Evolutionary conservation across 441 rosid genomes (phyloP).

Genomic region (Geranium incanum): DNA sequence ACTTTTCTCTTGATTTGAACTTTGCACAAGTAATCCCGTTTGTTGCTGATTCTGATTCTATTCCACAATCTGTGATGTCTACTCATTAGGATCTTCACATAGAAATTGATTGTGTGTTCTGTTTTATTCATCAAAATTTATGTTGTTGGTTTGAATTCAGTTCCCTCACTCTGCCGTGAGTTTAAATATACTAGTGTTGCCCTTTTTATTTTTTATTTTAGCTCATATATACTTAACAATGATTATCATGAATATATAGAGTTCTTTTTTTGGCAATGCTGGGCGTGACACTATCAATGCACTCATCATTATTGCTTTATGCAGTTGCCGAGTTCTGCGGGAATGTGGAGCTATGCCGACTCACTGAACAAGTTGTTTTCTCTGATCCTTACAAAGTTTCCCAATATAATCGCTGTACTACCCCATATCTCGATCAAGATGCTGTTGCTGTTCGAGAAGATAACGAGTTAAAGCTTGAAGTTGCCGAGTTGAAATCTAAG

Average conservation of each 20-base stretch:
- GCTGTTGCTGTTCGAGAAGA: slow-evolving; percentile 71
- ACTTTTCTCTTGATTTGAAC: too few species aligned
- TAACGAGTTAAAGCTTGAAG: slow-evolving; percentile 56
- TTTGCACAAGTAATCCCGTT: neutral
- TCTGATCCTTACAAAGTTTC: slow-evolving; percentile 82
- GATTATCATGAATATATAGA: too few species aligned
- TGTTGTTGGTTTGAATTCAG: too few species aligned
- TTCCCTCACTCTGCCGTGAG: too few species aligned
- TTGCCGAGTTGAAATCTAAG: slow-evolving; percentile 83
- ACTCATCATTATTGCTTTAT: slow-evolving; percentile 17
- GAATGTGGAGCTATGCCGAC: slow-evolving; percentile 81
- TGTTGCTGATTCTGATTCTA: neutral
- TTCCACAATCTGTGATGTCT: too few species aligned
- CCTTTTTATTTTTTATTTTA: too few species aligned
- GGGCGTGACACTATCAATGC: slow-evolving; percentile 5
- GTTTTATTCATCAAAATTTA: too few species aligned
- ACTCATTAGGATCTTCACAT: too few species aligned
- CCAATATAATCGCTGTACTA: slow-evolving; percentile 60
- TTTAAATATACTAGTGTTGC: too few species aligned
- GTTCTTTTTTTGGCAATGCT: too few species aligned
- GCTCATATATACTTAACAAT: too few species aligned
- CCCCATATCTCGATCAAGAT: slow-evolving; percentile 75
- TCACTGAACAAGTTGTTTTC: slow-evolving; percentile 84
- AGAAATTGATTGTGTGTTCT: too few species aligned
- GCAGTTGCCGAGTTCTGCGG: slow-evolving; percentile 93